Percentiles rank a stretch among this genome's conserved stretches.
Evolutionary conservation across 2,329 filamentous ascomycete genomes (phyloP).

Genomic region (Fusarium temperatum): DNA sequence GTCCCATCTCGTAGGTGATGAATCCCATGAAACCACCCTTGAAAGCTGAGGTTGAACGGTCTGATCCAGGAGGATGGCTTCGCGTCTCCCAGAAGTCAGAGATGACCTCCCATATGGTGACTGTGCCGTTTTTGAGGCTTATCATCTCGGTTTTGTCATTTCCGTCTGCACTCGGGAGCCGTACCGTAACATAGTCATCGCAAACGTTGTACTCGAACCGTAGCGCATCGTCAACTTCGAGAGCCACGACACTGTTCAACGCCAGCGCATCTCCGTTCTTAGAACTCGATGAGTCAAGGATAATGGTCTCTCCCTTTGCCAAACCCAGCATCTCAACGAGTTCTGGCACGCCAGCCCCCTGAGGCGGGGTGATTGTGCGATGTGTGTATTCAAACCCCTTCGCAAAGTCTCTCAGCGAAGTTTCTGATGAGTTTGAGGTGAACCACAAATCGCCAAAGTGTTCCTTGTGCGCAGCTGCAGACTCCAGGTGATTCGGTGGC

Average conservation of each 20-base stretch:
- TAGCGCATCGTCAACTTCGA: constrained; percentile 66
- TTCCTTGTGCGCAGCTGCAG: constrained; percentile 27
- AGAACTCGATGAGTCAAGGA: constrained; percentile 69
- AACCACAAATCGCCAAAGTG: constrained; percentile 23
- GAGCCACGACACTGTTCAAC: constrained; percentile 77
- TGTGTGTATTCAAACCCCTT: constrained; percentile 48
- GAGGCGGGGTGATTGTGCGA: constrained; percentile 54
- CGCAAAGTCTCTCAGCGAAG: constrained; percentile 22
- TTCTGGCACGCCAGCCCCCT: constrained; percentile 60
- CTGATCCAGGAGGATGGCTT: constrained; percentile 33
- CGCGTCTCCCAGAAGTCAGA: constrained; percentile 54
- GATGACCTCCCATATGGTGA: constrained; percentile 61
- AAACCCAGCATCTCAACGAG: constrained; percentile 61
- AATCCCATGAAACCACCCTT: constrained; percentile 87
- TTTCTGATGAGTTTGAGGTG: not conserved
- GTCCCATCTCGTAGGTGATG: constrained; percentile 83
- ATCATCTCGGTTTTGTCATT: constrained; percentile 21
- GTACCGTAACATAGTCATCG: constrained; percentile 49
- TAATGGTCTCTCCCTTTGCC: constrained; percentile 56
- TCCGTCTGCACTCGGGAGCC: constrained; percentile 29
- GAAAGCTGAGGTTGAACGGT: constrained; percentile 61
- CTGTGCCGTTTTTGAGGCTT: constrained; percentile 39
- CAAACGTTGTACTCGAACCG: constrained; percentile 67
- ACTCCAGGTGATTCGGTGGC: constrained; percentile 38
- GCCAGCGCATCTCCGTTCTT: constrained; percentile 53